phyloP scores from a whole-genome alignment of 768 basidiomycete species.

The Podaxis sp. region DNA sequence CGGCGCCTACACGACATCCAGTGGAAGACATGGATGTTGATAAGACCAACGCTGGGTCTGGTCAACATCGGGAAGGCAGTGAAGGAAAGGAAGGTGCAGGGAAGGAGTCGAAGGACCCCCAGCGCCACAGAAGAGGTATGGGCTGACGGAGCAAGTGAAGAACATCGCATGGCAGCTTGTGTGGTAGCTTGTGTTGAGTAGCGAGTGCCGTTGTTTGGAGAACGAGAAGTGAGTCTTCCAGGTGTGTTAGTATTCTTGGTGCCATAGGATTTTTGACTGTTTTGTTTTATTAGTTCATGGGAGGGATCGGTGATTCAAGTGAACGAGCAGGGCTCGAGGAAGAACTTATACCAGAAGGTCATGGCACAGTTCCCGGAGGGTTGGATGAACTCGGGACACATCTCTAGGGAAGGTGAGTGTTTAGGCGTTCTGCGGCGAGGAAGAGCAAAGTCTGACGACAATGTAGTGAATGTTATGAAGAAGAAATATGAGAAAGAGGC shows the following conservation, averaged over 20 bases:
- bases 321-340: constrained; percentile 79
- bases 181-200: constrained; percentile 74
- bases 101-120: constrained; percentile 36
- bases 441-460: neutral
- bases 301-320: constrained; percentile 72
- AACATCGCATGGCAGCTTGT: constrained; percentile 77
- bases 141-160: constrained; percentile 82
- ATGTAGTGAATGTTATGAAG: constrained; percentile 80
- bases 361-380: constrained; percentile 79
- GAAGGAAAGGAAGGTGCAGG: constrained; percentile 28
- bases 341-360: constrained; percentile 83
- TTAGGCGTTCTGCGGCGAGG: neutral
- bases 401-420: constrained; percentile 78
- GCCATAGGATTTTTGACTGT: neutral
- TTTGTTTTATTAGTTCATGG: constrained; percentile 36
- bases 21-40: constrained; percentile 41
- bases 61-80: constrained; percentile 21
- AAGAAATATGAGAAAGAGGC: constrained; percentile 76
- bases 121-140: constrained; percentile 75
- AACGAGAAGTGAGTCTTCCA: constrained; percentile 41
- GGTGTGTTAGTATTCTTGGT: constrained; percentile 5
- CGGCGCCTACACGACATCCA: constrained; percentile 41
- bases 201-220: constrained; percentile 71
- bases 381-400: constrained; percentile 85
- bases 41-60: constrained; percentile 15